Base-by-base conservation (phyloP, 2,329 filamentous ascomycete genomes). In the Cytospora mali region DNA sequence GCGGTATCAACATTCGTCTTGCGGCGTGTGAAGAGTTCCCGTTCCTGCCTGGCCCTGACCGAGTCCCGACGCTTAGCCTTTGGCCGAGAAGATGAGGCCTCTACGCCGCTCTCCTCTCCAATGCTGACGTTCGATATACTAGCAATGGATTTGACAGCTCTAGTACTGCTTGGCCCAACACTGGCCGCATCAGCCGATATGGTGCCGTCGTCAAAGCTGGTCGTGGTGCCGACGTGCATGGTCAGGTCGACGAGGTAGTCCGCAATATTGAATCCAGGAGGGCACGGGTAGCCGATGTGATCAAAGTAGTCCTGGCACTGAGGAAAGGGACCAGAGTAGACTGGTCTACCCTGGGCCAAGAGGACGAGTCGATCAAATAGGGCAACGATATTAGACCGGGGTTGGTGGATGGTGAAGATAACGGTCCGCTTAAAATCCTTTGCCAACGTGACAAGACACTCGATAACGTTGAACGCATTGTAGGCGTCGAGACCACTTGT, bases 321-420 rank as follows among this genome's bases (percentile, higher is more conserved):
- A 1, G 85, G 81, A 73, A 98, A 96, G 1, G 92, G 91, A 0
- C 95, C 95, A 3, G 95, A 98, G 75, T 96, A 99, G 9, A 99
- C 95, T 1, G 92, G 90, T 70, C 89, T 89, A 28, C 95, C 95
- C 68, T 92, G 89, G 2, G 95, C 95, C 50, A 99, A 81, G 16
- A 99, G 85, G 59, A 99, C 84, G n/a, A 99, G 83, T 61, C 94
- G 88, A 73, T 99, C 95, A 72, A 99, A 99, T 3, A 99, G 84
- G 11, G 95, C 95, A 25, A 98, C 95, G 71, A 99, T 99, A 75
- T 99, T 99, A 13, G 95, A 99, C 68, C 96, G 87, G 42, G 95
- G 95, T 72, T 99, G 95, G 75, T 99, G 95, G 67, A 99, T 99
- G 16, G 95, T 99, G 78, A 99, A 97, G 66, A 99, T 90, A 61